Percentiles rank a stretch among this genome's conserved stretches.
Evolutionary conservation across 805 yeast species (phyloP).

Genomic region (Wickerhamomyces bisporus): DNA sequence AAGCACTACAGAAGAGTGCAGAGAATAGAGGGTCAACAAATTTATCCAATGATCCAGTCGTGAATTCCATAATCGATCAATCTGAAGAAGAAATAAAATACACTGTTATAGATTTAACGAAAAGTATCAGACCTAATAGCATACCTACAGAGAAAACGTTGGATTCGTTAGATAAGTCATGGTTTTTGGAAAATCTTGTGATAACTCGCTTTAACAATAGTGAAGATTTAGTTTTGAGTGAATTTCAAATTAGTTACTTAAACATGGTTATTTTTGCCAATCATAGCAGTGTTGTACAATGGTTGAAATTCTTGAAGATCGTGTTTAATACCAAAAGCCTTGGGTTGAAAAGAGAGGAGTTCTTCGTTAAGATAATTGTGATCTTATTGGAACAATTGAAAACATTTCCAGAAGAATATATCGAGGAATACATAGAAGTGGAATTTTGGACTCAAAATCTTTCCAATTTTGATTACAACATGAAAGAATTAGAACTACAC

Average conservation of each 20-base stretch:
- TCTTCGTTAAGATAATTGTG: slow-evolving; percentile 29
- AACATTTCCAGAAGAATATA: slow-evolving; percentile 38
- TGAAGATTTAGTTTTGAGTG: slow-evolving; percentile 37
- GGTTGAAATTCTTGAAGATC: slow-evolving; percentile 49
- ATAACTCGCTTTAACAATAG: slow-evolving; percentile 25
- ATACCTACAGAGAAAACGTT: slow-evolving; percentile 39
- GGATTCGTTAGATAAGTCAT: slow-evolving; percentile 55
- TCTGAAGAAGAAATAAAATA: slow-evolving; percentile 33
- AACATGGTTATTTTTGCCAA: slow-evolving; percentile 52
- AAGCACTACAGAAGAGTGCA: slow-evolving; percentile 30
- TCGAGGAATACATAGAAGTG: slow-evolving; percentile 27
- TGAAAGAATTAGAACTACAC: slow-evolving; percentile 18
- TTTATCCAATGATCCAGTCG: slow-evolving; percentile 27
- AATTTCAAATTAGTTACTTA: slow-evolving; percentile 48
- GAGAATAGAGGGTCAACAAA: slow-evolving; percentile 13
- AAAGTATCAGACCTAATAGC: slow-evolving; percentile 32
- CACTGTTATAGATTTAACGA: slow-evolving; percentile 37
- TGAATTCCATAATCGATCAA: slow-evolving; percentile 29
- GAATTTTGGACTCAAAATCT: slow-evolving; percentile 15
- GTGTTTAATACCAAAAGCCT: slow-evolving; percentile 31
- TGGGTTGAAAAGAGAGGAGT: slow-evolving; percentile 17
- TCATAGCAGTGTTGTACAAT: slow-evolving; percentile 57
- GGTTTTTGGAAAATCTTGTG: slow-evolving; percentile 42
- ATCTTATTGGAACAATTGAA: slow-evolving; percentile 33
- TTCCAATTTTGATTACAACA: slow-evolving; percentile 21